These are phyloP conservation scores for Venturia aucupariae DNA, from an alignment of 2,329 filamentous ascomycete species.

Conservation along the genomic window DNA sequence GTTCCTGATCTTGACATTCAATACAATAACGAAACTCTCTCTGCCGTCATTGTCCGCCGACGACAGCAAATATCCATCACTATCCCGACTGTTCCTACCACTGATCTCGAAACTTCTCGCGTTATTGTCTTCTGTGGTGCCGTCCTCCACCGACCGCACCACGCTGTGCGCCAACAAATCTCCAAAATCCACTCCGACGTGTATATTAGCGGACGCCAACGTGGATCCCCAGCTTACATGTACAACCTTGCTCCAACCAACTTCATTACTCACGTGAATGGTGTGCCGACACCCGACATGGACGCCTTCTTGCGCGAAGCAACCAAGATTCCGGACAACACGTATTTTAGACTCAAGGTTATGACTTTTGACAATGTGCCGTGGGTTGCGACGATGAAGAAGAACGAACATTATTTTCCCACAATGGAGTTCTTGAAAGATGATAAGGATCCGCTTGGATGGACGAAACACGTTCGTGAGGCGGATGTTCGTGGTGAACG, in stretches of 20 bases:
- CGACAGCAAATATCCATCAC: slow-evolving; percentile 68
- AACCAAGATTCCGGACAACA: slow-evolving; percentile 86
- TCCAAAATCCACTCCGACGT: slow-evolving; percentile 93
- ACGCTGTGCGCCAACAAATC: slow-evolving; percentile 95
- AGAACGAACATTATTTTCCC: slow-evolving; percentile 91
- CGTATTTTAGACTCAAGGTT: slow-evolving; percentile 94
- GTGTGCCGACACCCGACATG: slow-evolving; percentile 72
- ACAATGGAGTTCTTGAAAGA: slow-evolving; percentile 58
- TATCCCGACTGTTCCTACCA: slow-evolving; percentile 76
- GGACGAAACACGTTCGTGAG: slow-evolving; percentile 49
- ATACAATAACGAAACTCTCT: slow-evolving; percentile 79
- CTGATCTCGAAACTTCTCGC: slow-evolving; percentile 85
- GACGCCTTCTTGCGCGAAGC: slow-evolving; percentile 73
- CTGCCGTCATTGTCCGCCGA: slow-evolving; percentile 79
- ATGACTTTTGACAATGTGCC: slow-evolving; percentile 97
- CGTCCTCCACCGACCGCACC: slow-evolving; percentile 84
- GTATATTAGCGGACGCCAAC: slow-evolving; percentile 80
- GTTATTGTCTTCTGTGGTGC: slow-evolving; percentile 94
- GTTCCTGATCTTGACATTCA: slow-evolving; percentile 91
- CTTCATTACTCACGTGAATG: slow-evolving; percentile 95
- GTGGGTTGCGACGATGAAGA: slow-evolving; percentile 99
- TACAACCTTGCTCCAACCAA: slow-evolving; percentile 93
- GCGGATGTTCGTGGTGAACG: slow-evolving; percentile 28
- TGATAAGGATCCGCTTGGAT: slow-evolving; percentile 40
- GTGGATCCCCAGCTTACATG: slow-evolving; percentile 76